Base-by-base conservation (phyloP, 2,329 filamentous ascomycete genomes). In the Hansfordia pulvinata region DNA sequence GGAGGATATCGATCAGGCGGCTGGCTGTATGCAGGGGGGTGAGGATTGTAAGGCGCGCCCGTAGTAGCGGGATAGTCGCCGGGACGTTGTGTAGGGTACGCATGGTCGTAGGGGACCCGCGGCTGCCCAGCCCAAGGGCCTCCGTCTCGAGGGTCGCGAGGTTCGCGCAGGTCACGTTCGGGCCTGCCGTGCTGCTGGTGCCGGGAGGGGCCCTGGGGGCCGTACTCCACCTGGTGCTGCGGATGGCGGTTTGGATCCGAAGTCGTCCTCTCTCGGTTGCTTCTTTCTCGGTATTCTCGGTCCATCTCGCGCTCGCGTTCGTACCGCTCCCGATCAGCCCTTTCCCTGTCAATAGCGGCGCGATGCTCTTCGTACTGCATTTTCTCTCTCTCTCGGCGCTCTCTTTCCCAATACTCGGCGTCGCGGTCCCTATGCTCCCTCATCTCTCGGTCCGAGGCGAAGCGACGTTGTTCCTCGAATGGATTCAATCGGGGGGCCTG, bases 391-490 rank as follows among this genome's bases (percentile, higher is more conserved):
- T 54, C 46, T 26, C 56, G 51, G 13, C 58, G 48, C 26, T 67
- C 63, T 22, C 55, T 53, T 30, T 65, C 64, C 8, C 53, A 48
- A 31, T 63, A 54, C 31, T 60, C 43, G 3, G 40, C 41, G 23
- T 62, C 62, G 8, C 50, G 39, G 23, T 51, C 47, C 35, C 49
- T 47, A 3, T 42, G 46, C 19, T 55, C 53, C 26, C 46, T 40
- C 10, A 52, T 39, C 27, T 58, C 54, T 16, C 59, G 52, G 25
- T 68, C 65, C 12, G 62, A 59, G 8, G 53, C 47, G 30, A 64
- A 49, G 30, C 58, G 70, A 22, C 64, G 52, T 25, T 56, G 60
- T 12, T 71, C 66, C 30, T 75, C 68, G 35, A 64, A 69, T 25
- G 64, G 59, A 10, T 59, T 38, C 3, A 54, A 50, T 9, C 50